Evolutionary conservation across 768 basidiomycete genomes (phyloP).

Genomic region (Coprinellus aureogranulatus): DNA sequence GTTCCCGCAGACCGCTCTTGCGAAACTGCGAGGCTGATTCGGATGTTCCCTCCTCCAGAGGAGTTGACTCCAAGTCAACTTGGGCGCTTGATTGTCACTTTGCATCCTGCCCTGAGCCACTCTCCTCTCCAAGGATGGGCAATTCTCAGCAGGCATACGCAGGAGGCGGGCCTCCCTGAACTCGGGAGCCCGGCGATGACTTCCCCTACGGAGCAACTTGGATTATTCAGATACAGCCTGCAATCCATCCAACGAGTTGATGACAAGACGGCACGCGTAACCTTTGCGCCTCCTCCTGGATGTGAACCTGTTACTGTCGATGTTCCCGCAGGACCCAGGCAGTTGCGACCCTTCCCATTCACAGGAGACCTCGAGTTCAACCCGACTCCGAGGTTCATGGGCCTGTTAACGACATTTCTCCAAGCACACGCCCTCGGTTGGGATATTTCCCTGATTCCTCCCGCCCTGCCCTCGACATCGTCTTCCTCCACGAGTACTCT

Average conservation of each 20-base stretch:
- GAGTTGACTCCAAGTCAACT: conserved; percentile 46
- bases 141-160: conserved; percentile 51
- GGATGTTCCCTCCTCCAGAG: conserved; percentile 48
- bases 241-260: conserved; percentile 38
- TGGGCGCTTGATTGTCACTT: conserved; percentile 49
- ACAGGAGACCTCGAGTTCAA: conserved; percentile 38
- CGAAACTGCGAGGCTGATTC: conserved; percentile 47
- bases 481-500: conserved; percentile 61
- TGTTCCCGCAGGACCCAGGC: conserved; percentile 50
- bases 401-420: conserved; percentile 55
- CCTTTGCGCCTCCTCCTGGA: conserved; percentile 37
- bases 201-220: conserved; percentile 40
- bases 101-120: conserved; percentile 58
- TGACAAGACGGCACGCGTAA: conserved; percentile 38
- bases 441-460: conserved; percentile 65
- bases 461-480: conserved; percentile 54
- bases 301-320: conserved; percentile 27
- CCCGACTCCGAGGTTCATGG: conserved; percentile 50
- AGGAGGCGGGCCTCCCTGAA: conserved; percentile 52
- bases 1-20: conserved; percentile 63
- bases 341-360: conserved; percentile 47
- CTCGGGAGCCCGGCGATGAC: conserved; percentile 47
- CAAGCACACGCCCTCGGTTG: conserved; percentile 64
- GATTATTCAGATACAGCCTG: conserved; percentile 54
- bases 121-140: conserved; percentile 65